A percentile compares a stretch with the other conserved stretches of the same genome.
Evolutionary conservation across 2,329 filamentous ascomycete genomes (phyloP).

Genomic region (Fusarium duplospermum): DNA sequence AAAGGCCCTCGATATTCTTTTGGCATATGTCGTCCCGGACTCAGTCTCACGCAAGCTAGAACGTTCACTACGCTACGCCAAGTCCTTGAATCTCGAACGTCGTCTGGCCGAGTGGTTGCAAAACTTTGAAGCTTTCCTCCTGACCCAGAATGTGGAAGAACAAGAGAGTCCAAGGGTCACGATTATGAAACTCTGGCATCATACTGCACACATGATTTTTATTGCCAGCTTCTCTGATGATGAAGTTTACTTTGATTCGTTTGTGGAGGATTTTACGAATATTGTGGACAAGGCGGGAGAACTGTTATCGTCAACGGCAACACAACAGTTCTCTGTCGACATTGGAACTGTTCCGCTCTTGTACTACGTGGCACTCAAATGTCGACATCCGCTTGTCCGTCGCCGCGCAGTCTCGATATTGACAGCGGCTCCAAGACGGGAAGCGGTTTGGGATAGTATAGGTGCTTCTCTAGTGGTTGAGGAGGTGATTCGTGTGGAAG

Average conservation of each 20-base stretch:
- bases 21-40: constrained; percentile 20
- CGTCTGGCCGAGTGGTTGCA: constrained; percentile 14
- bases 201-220: constrained; percentile 13
- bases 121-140: constrained; percentile 9
- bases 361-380: constrained; percentile 33
- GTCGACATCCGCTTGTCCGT: constrained; percentile 25
- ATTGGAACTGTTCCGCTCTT: constrained; percentile 25
- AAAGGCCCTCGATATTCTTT: constrained; percentile 15
- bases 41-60: not conserved
- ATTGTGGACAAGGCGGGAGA: constrained; percentile 9
- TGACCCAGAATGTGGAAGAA: not conserved
- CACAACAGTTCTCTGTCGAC: constrained; percentile 10
- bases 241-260: constrained; percentile 14
- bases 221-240: not conserved
- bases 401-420: constrained; percentile 20
- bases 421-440: constrained; percentile 14
- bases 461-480: constrained; percentile 13
- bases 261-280: constrained; percentile 8
- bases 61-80: not conserved
- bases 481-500: constrained; percentile 23
- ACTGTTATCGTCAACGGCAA: constrained; percentile 1
- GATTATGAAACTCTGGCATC: constrained; percentile 27
- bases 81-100: not conserved
- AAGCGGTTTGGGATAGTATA: constrained; percentile 33
- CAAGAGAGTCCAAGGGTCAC: not conserved